phyloP scores from a whole-genome alignment of 1,139 yeast genomes.

The Hyphopichia wangnamkhiaoensis region DNA sequence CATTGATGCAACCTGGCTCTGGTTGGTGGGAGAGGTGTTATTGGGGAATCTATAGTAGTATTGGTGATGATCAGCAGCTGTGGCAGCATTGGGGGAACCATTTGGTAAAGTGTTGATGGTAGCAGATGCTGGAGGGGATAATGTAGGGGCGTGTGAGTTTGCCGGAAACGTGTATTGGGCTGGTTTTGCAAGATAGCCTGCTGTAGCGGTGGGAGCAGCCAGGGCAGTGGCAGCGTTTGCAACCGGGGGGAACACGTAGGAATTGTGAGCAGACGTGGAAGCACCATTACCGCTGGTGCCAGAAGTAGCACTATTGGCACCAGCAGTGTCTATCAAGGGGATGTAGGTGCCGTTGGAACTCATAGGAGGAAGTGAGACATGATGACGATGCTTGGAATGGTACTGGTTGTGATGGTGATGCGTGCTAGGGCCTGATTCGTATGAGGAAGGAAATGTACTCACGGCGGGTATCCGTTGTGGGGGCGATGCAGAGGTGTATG shows the following conservation, averaged over 20 bases:
- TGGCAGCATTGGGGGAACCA: neutral
- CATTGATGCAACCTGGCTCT: neutral
- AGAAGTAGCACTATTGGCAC: constrained; percentile 1
- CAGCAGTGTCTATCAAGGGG: no score
- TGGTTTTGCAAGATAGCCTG: no score
- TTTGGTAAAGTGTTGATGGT: neutral
- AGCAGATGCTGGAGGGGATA: neutral
- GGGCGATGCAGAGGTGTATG: neutral
- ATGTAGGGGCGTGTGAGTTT: no score
- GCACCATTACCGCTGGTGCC: no score
- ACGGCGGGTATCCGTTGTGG: no score
- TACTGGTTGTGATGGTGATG: neutral
- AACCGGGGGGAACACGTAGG: no score
- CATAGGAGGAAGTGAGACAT: neutral
- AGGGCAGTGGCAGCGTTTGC: no score
- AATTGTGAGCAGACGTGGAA: no score
- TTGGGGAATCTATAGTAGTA: neutral
- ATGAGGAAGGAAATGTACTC: no score
- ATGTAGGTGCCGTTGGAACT: neutral
- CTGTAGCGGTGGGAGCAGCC: no score
- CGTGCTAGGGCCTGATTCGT: neutral
- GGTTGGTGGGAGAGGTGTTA: neutral
- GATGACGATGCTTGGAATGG: neutral
- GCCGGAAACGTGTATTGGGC: no score
- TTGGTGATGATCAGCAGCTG: constrained; percentile 1